Base-by-base conservation (phyloP, 257 asterid species). In the Thymus quinquecostatus region DNA sequence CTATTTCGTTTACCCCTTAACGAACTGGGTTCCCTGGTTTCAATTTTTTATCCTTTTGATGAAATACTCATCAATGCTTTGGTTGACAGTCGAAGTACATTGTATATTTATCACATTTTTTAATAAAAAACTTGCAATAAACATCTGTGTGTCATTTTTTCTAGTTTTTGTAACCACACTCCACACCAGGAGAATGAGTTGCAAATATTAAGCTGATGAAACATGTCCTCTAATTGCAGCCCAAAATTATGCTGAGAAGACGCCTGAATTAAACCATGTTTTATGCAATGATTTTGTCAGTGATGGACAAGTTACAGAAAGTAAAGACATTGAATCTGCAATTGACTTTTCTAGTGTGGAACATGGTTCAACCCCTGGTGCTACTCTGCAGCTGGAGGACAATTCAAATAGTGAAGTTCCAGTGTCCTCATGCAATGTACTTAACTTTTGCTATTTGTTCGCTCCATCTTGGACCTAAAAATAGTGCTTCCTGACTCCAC, bases 351-450 rank as follows among this genome's bases (percentile, higher is more conserved):
- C 60, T 49, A 48, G 55, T 56, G 55, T 59, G 79, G 76, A 60
- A 69, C 70, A 77, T 40, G 45, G 80, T 59, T 74, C 80, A 57
- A 73, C 51, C 47, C 66, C 54, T 14, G 78, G 66, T 67, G 71
- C 78, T 57, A 32, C 82, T 64, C 41, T 68, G 49, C 80, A 36
- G 66, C 27, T 57, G 74, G 76, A 70, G 66, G 81, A 74, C 69
- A 63, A 74, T 36, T 69, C 57, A 59, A 68, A 75, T 58, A 60
- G 64, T 60, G 68, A 44, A 70, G 73, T 67, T 64, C 75, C 60
- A 44, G 69, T 64, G 58, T 62, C 80, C 71, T 76, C 77, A 2
- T 43, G n/a, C 75, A 74, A 59, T 76, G 87, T 82, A 83, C 65
- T 65, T 70, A 54, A 29, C 54, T 34, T 60, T 66, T 40, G 4